These are phyloP conservation scores for Yamadazyma atmosphaerica DNA, from an alignment of 1,139 yeast species.

Conservation along the genomic window DNA sequence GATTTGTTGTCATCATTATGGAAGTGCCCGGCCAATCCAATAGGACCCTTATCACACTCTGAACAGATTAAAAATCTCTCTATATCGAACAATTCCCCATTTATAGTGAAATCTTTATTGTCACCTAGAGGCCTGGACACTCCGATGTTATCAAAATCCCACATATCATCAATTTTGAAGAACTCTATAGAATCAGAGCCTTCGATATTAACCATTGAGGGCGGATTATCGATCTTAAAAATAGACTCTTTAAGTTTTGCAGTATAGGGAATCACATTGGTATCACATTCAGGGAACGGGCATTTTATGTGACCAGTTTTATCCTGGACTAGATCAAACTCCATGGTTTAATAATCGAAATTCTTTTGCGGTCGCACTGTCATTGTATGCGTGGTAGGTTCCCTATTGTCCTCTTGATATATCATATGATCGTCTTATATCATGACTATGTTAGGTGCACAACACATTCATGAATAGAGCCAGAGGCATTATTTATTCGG, in stretches of 20 bases:
- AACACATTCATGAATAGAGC: no score
- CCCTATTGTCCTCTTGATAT: no score
- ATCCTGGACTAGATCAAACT: constrained; percentile 9
- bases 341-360: constrained; percentile 6
- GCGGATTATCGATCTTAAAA: constrained; percentile 25
- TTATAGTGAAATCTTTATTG: constrained; percentile 16
- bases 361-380: no score
- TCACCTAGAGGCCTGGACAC: constrained; percentile 52
- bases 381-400: no score
- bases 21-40: constrained; percentile 61
- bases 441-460: no score
- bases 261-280: constrained; percentile 34
- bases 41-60: constrained; percentile 74
- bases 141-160: constrained; percentile 79
- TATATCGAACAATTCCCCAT: constrained; percentile 28
- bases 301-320: constrained; percentile 19
- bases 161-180: constrained; percentile 52
- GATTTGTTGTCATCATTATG: constrained; percentile 24
- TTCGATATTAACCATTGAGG: constrained; percentile 29
- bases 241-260: constrained; percentile 13
- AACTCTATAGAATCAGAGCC: constrained; percentile 21
- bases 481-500: no score
- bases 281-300: constrained; percentile 36
- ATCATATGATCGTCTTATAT: no score
- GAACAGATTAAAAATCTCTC: constrained; percentile 62